Percentiles rank a stretch among this genome's conserved stretches.
Evolutionary conservation across 768 basidiomycete genomes (phyloP).

Genomic region (Lactarius sp.): DNA sequence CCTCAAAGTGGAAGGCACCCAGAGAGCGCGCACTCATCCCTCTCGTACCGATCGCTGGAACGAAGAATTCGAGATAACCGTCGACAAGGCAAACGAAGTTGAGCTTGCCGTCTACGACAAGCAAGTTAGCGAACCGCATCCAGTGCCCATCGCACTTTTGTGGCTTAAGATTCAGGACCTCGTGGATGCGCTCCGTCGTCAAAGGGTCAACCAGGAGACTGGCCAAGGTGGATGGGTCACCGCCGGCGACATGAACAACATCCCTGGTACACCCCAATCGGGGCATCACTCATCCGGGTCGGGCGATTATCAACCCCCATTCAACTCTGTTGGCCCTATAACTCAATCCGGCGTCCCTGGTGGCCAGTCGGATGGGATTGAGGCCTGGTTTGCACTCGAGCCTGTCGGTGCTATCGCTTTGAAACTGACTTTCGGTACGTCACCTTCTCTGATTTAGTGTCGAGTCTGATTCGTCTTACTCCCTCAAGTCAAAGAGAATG

Average conservation of each 20-base stretch:
- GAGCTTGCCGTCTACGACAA: slow-evolving; percentile 96
- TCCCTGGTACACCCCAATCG: slow-evolving; percentile 12
- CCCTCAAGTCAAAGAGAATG: slow-evolving; percentile 88
- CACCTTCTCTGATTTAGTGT: slow-evolving; percentile 8
- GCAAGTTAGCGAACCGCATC: slow-evolving; percentile 71
- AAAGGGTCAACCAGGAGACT: slow-evolving; percentile 83
- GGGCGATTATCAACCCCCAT: slow-evolving; percentile 22
- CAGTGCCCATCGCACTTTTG: slow-evolving; percentile 87
- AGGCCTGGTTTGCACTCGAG: slow-evolving; percentile 96
- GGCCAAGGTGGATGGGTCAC: slow-evolving; percentile 96
- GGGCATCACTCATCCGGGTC: slow-evolving; percentile 24
- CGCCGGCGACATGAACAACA: slow-evolving; percentile 72
- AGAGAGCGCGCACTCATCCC: slow-evolving; percentile 86
- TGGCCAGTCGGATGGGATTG: slow-evolving; percentile 66
- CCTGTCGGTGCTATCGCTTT: slow-evolving; percentile 92
- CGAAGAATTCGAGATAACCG: slow-evolving; percentile 92
- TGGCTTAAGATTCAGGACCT: slow-evolving; percentile 95
- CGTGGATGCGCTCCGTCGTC: slow-evolving; percentile 86
- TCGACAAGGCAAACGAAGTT: slow-evolving; percentile 98
- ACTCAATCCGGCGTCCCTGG: slow-evolving; percentile 6
- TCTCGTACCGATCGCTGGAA: slow-evolving; percentile 96
- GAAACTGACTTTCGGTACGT: slow-evolving; percentile 87
- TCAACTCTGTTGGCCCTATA: slow-evolving; percentile 1
- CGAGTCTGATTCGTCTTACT: slow-evolving; percentile 11
- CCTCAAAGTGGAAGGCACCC: slow-evolving; percentile 94